phyloP scores from a whole-genome alignment of 495 filamentous ascomycete species.

The Penicillium daleae region DNA sequence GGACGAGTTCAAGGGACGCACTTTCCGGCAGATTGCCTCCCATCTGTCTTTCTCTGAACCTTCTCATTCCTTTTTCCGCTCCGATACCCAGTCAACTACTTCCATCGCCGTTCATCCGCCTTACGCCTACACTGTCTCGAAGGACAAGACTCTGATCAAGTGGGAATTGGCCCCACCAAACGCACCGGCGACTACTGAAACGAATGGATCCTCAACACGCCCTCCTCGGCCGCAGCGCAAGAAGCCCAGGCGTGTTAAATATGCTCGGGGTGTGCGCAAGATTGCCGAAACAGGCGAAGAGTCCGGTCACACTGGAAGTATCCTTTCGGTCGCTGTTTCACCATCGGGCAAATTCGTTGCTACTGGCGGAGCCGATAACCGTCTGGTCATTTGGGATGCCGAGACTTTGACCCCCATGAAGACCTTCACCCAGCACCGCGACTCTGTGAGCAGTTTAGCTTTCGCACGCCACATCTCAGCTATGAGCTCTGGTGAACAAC shows the following conservation, averaged over 20 bases:
- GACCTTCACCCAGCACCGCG: constrained; percentile 90
- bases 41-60: constrained; percentile 67
- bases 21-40: constrained; percentile 77
- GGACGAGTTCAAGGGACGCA: constrained; percentile 87
- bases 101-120: constrained; percentile 77
- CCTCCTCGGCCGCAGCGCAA: constrained; percentile 64
- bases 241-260: constrained; percentile 71
- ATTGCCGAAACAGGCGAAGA: constrained; percentile 64
- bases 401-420: constrained; percentile 73
- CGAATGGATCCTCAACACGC: constrained; percentile 65
- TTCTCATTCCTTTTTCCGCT: constrained; percentile 69
- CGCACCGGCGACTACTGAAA: constrained; percentile 30
- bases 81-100: constrained; percentile 76
- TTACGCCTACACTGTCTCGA: constrained; percentile 82
- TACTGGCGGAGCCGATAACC: constrained; percentile 82
- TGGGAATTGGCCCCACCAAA: constrained; percentile 69
- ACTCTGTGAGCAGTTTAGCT: constrained; percentile 77
- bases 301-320: constrained; percentile 74
- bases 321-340: constrained; percentile 83
- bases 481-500: constrained; percentile 68
- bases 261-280: constrained; percentile 64
- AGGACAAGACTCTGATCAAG: constrained; percentile 82
- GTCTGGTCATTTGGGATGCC: constrained; percentile 85
- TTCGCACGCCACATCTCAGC: constrained; percentile 78
- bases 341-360: constrained; percentile 87